Conservation (phyloP, 208 protist genomes). For the Lotmaria passim region DNA sequence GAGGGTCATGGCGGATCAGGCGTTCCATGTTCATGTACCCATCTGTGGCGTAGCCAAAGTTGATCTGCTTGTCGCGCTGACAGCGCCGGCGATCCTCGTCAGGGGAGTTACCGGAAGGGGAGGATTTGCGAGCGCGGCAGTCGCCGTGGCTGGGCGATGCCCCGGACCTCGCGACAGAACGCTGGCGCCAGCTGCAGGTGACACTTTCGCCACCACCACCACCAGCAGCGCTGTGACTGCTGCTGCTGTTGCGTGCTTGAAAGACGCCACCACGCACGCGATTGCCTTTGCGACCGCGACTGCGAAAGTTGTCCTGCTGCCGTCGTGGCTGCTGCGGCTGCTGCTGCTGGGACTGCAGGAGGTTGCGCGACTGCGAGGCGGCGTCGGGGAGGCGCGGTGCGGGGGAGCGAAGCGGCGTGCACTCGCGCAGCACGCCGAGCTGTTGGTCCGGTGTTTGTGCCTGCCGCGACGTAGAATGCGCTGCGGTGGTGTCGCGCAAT, state of each 20-base stretch:
- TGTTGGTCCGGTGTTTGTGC: not conserved
- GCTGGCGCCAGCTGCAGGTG: conserved; percentile 3
- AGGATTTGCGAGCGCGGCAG: conserved; percentile 7
- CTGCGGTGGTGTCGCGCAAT: not conserved
- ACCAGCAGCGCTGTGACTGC: not conserved
- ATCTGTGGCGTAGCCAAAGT: conserved; percentile 76
- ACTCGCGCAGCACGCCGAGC: conserved; percentile 1
- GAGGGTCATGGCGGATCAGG: conserved; percentile 74
- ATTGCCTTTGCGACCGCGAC: not conserved
- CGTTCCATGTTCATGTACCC: conserved; percentile 87
- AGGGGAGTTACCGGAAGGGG: conserved; percentile 49
- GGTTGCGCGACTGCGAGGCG: not conserved
- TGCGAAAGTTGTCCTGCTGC: not conserved
- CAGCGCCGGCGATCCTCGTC: conserved; percentile 65
- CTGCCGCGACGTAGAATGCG: not conserved
- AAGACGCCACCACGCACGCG: not conserved
- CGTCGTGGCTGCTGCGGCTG: conserved; percentile 3
- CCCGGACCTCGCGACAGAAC: not conserved
- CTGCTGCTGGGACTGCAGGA: not conserved
- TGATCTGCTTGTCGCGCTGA: conserved; percentile 85
- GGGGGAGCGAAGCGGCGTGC: conserved; percentile 11
- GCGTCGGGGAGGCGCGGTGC: conserved; percentile 5
- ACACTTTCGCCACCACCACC: not conserved
- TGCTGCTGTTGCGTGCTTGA: not conserved
- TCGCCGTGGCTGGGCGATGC: conserved; percentile 2